Base-by-base conservation (phyloP, 352 stramenopile genomes). In the Phytophthora brassicae region DNA sequence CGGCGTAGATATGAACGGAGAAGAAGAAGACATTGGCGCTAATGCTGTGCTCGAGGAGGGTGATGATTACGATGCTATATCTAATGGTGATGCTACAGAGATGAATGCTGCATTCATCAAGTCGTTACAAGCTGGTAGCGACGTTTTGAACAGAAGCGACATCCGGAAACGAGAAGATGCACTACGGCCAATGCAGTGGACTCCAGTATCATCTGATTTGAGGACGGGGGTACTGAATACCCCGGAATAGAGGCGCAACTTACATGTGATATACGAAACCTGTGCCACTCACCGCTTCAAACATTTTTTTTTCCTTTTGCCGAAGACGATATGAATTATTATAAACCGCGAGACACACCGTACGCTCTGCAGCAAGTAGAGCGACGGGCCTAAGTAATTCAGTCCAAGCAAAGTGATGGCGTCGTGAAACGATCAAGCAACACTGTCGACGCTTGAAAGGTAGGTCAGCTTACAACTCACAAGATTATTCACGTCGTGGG, bases 401-500 rank as follows among this genome's bases (percentile, higher is more conserved):
- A 16, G 1, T 7, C 1, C 7, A 46, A 6, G 17, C 39, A 46
- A 13, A 8, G 39, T 19, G 39, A 24, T 13, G 17, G 14, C 17
- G n/a, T 2, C 17, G 11, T 19, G 17, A 46, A 13, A 46, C 39
- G 39, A 2, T 46, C 39, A 45, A 6, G n/a, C 38, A 45, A 24
- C 23, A n/a, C 11, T 19, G 20, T 11, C 39, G 39, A 13, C 17
- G 39, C 11, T 24, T 46, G 17, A 46, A 46, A 28, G 0, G 11
- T 1, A 46, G 16, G 2, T 14, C 1, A 0, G n/a, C n/a, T 8
- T 24, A 24, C 17, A 13, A 19, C 53, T 0, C 47, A 55, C 35
- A 57, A 71, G 16, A 33, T 66, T 22, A 28, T 68, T 1, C 58
- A 61, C 12, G 53, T 75, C 0, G 47, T 76, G 5, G 55, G 58